Base-by-base conservation (phyloP, 75 land plant genomes). In the Pseudotsuga menziesii region DNA sequence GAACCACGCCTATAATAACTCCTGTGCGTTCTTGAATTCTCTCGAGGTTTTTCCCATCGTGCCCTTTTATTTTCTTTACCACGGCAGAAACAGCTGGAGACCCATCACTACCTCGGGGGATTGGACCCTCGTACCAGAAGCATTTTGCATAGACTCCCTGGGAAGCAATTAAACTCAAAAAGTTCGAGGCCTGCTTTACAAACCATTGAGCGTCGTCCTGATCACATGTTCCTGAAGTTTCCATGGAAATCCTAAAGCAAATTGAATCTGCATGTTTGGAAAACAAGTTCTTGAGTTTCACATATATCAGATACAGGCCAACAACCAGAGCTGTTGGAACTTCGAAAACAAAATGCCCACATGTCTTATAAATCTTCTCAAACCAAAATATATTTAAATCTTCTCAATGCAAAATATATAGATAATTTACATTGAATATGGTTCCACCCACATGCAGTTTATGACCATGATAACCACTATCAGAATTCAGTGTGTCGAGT, bases 61-160 rank as follows among this genome's bases (percentile, higher is more conserved):
- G 83, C 9, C 84, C 84, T 62, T 82, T 79, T 72, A 82, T 79
- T 36, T 79, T 82, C 61, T 74, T 72, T 36, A 80, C 82, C 44
- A 82, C 80, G 29, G 76, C 35, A 32, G 77, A 73, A 54, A 82
- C 75, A 5, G 83, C 71, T 57, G 83, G 83, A 15, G 83, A 82
- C 26, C 67, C 70, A 79, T 74, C 76, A 26, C 71, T 83, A 16
- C 66, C 32, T 16, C 25, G 70, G 54, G 62, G 81, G 17, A 81
- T 58, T 14, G 81, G 81, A 48, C 84, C 84, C 7, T 79, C 81
- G 29, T 82, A 82, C 84, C 84, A 82, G 26, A 82, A 62, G 59
- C 76, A 80, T 61, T 82, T 82, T 22, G 57, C 52, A 66, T 23
- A 80, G 4, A 82, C 82, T 39, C 84, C 84, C 29, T 66, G 76